Conservation (phyloP, 2,329 filamentous ascomycete genomes). For the Verticillium zaregamsianum region DNA sequence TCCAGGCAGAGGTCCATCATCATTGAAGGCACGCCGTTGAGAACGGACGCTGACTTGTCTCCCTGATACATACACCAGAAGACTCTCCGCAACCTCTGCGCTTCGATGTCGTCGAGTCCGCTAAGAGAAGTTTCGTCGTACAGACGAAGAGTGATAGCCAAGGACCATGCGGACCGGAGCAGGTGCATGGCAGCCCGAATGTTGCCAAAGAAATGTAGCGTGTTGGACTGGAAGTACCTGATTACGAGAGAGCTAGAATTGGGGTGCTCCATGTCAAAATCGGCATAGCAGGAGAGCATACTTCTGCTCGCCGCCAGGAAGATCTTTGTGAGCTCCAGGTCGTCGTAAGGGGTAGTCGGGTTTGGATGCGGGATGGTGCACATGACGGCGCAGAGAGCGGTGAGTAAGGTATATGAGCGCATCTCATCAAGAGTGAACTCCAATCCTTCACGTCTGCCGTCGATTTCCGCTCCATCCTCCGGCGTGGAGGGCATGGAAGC, state of each 20-base stretch:
- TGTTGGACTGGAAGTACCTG: conserved; percentile 42
- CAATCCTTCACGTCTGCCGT: neutral
- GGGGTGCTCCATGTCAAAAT: conserved; percentile 35
- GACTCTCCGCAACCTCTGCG: conserved; percentile 27
- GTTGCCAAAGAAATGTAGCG: conserved; percentile 35
- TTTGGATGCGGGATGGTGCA: conserved; percentile 36
- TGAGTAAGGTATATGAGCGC: conserved; percentile 32
- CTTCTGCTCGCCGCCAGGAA: conserved; percentile 34
- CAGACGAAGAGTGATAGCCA: conserved; percentile 36
- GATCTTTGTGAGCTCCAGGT: conserved; percentile 22
- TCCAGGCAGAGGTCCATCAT: conserved; percentile 38
- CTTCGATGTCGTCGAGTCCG: conserved; percentile 27
- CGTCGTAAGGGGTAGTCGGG: conserved; percentile 33
- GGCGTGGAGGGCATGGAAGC: neutral
- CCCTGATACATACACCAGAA: conserved; percentile 36
- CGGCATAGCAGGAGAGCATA: conserved; percentile 31
- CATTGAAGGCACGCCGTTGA: conserved; percentile 36
- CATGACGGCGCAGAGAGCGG: conserved; percentile 23
- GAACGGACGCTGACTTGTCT: conserved; percentile 31
- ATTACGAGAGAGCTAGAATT: conserved; percentile 36
- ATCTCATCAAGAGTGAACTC: neutral
- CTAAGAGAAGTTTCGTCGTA: conserved; percentile 31
- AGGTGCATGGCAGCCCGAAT: conserved; percentile 40
- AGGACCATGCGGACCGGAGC: conserved; percentile 36
- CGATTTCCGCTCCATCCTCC: neutral